Evolutionary conservation across 805 yeast genomes (phyloP).

Genomic region (Pichia paraexigua): DNA sequence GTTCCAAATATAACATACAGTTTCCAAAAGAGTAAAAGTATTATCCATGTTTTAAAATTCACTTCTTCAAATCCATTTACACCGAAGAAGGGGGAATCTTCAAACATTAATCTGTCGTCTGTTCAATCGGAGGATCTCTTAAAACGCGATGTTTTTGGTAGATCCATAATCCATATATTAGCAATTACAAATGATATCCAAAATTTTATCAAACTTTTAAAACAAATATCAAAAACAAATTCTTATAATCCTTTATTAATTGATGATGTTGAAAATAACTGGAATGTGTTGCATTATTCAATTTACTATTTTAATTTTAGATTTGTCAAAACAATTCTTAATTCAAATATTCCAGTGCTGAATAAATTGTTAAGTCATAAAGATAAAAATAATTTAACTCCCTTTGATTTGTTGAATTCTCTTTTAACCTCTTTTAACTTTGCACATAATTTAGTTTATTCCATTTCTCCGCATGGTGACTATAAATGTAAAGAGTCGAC

Average conservation of each 20-base stretch:
- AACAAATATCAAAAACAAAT: slow-evolving; percentile 21
- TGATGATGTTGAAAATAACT: slow-evolving; percentile 68
- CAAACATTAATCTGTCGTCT: slow-evolving; percentile 5
- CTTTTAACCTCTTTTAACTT: background rate
- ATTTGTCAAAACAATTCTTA: slow-evolving; percentile 40
- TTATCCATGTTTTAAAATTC: slow-evolving; percentile 14
- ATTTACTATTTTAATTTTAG: slow-evolving; percentile 48
- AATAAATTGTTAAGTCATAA: slow-evolving; percentile 38
- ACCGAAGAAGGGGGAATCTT: slow-evolving; percentile 11
- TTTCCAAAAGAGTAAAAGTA: background rate
- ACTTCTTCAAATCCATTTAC: slow-evolving; percentile 5
- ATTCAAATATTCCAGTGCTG: slow-evolving; percentile 10
- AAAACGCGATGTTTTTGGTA: slow-evolving; percentile 62
- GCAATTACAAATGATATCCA: slow-evolving; percentile 43
- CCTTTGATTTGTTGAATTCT: slow-evolving; percentile 52
- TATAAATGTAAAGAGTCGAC: background rate
- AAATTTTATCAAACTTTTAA: slow-evolving; percentile 38
- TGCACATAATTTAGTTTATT: background rate
- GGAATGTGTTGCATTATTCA: slow-evolving; percentile 74
- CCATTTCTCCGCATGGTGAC: slow-evolving; percentile 4
- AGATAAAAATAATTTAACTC: slow-evolving; percentile 67
- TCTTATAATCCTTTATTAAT: slow-evolving; percentile 38
- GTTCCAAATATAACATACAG: background rate
- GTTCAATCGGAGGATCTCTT: slow-evolving; percentile 33
- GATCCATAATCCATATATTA: slow-evolving; percentile 49